Evolutionary conservation across 1,284 basidiomycete genomes (phyloP).

Genomic region (Cryptococcus amylolentus): DNA sequence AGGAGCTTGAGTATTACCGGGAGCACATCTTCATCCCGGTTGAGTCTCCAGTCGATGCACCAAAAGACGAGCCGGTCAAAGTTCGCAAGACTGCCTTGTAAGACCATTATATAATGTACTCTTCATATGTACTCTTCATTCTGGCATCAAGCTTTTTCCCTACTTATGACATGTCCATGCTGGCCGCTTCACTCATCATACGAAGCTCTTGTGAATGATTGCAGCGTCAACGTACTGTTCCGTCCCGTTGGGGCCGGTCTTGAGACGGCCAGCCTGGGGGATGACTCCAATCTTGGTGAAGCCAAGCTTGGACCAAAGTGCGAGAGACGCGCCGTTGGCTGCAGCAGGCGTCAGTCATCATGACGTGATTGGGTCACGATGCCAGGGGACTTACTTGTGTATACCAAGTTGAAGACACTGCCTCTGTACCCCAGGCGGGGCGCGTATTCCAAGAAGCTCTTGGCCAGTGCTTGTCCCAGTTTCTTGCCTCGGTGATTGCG

Average conservation of each 20-base stretch:
- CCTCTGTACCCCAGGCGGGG: constrained; percentile 69
- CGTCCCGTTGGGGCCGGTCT: constrained; percentile 57
- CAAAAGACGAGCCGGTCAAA: neutral
- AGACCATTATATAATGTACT: neutral
- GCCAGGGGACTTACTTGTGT: constrained; percentile 59
- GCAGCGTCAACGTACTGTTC: constrained; percentile 88
- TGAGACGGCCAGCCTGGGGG: constrained; percentile 76
- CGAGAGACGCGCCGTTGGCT: constrained; percentile 56
- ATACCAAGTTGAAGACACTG: constrained; percentile 92
- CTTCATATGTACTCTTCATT: too few relatives aligned
- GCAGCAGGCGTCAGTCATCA: constrained; percentile 33
- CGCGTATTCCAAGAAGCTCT: constrained; percentile 76
- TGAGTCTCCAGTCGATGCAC: constrained; percentile 15
- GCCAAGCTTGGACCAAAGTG: constrained; percentile 78
- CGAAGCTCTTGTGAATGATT: constrained; percentile 78
- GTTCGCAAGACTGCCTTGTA: constrained; percentile 13
- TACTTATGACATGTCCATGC: neutral
- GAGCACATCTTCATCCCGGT: constrained; percentile 46
- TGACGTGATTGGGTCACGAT: neutral
- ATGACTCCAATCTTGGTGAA: constrained; percentile 80
- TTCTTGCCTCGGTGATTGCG: constrained; percentile 63
- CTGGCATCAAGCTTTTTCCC: neutral
- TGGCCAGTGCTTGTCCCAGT: constrained; percentile 69
- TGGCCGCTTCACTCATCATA: constrained; percentile 4
- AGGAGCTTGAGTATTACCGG: constrained; percentile 51